A percentile compares a stretch with the other conserved stretches of the same genome.
Conservation (phyloP, 768 basidiomycete genomes). For the Stropharia rugosoannulata region DNA sequence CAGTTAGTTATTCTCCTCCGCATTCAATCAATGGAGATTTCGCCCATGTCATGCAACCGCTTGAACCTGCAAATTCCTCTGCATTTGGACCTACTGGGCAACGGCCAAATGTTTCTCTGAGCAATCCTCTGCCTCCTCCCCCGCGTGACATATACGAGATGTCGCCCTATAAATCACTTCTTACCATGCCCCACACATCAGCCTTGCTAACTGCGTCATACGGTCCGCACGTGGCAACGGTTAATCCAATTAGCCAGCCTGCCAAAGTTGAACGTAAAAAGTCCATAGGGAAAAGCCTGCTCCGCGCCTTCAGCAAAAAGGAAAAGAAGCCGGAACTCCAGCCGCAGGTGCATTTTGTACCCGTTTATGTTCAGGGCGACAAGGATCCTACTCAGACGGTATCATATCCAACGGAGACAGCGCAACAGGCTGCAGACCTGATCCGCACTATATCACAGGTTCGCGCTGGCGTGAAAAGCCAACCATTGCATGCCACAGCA, state of each 20-base stretch:
- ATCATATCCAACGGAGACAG: not conserved
- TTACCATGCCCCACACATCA: constrained; percentile 50
- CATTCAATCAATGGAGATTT: constrained; percentile 22
- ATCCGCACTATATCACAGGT: constrained; percentile 11
- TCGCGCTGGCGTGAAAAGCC: not conserved
- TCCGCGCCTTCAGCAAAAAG: constrained; percentile 42
- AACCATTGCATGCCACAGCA: not conserved
- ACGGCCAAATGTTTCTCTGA: constrained; percentile 19
- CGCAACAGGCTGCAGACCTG: constrained; percentile 6
- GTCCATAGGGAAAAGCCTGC: constrained; percentile 38
- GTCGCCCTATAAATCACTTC: constrained; percentile 55
- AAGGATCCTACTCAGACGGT: not conserved
- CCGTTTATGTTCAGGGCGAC: constrained; percentile 20
- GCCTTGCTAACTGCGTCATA: constrained; percentile 34
- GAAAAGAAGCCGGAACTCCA: constrained; percentile 15
- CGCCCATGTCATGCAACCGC: constrained; percentile 29
- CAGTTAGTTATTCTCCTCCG: constrained; percentile 14
- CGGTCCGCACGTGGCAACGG: constrained; percentile 15
- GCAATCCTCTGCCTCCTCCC: constrained; percentile 64
- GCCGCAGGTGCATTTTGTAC: constrained; percentile 23
- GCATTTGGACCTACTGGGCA: constrained; percentile 29
- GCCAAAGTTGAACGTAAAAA: constrained; percentile 28
- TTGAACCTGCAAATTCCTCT: constrained; percentile 24
- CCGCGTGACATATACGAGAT: constrained; percentile 60
- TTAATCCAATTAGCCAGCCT: constrained; percentile 15